phyloP scores from a whole-genome alignment of 805 yeast genomes.

The Saccharomyces jurei region DNA sequence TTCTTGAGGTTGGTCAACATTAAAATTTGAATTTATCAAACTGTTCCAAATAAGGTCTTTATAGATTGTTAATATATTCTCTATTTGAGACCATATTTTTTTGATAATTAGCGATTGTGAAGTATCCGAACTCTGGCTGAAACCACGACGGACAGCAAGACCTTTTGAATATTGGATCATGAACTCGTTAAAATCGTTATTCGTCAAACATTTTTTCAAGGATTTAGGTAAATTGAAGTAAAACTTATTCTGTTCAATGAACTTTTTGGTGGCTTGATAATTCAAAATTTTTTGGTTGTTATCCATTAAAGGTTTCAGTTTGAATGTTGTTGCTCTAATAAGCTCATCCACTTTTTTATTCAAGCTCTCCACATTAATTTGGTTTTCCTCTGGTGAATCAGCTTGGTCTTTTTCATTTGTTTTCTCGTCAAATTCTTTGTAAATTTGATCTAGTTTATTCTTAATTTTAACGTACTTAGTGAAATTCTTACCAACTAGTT shows the following conservation, averaged over 20 bases:
- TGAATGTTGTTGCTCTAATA: conserved; percentile 42
- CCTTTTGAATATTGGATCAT: conserved; percentile 52
- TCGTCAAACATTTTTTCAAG: conserved; percentile 36
- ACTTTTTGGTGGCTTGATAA: conserved; percentile 40
- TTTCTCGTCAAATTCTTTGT: conserved; percentile 37
- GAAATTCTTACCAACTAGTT: conserved; percentile 51
- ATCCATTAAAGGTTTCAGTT: conserved; percentile 53
- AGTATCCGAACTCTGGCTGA: conserved; percentile 12
- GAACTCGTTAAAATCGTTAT: conserved; percentile 50
- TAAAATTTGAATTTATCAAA: conserved; percentile 26
- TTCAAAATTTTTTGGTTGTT: conserved; percentile 42
- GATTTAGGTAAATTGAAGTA: conserved; percentile 52
- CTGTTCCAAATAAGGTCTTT: conserved; percentile 46
- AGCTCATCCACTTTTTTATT: conserved; percentile 41
- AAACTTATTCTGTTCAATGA: conserved; percentile 44
- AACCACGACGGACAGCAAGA: conserved; percentile 21
- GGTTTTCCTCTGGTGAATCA: conserved; percentile 25
- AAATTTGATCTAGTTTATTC: conserved; percentile 53
- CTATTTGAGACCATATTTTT: conserved; percentile 51
- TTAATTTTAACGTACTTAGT: conserved; percentile 58
- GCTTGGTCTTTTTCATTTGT: conserved; percentile 7
- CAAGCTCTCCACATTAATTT: conserved; percentile 29
- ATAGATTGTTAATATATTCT: conserved; percentile 45
- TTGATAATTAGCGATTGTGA: conserved; percentile 31
- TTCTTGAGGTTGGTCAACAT: conserved; percentile 16